Base-by-base conservation (phyloP, 2,329 filamentous ascomycete genomes). In the Fusarium bactridioides region DNA sequence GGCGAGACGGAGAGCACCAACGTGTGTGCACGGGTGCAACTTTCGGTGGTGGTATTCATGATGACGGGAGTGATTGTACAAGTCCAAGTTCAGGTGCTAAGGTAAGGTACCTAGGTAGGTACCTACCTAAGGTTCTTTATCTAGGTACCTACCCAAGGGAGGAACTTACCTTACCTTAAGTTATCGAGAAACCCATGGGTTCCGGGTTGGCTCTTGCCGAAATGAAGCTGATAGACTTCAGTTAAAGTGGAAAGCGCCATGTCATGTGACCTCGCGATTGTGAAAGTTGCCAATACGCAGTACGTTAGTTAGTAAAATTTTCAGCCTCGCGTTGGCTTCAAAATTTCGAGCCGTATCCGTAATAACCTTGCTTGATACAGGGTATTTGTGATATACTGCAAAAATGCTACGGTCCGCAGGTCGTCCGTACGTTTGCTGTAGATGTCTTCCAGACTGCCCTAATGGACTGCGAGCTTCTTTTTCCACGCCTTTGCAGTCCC, bases 391-490 rank as follows among this genome's bases (percentile, higher is more conserved):
- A 54, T n/a, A 51, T 40, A 27, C 60, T 31, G 27, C 56, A 64
- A 71, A 60, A 31, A 84, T 81, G 78, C 69, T 83, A 59, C 76
- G 75, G 57, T 74, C 69, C 31, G 71, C 80, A 47, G 72, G 72
- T 53, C 74, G 69, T 29, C 76, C 77, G n/a, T 80, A 79, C 60
- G 69, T 81, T 33, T 82, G 81, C 64, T 77, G 79, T 76, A 77
- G 74, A 62, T 84, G 80, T 60, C 62, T 81, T 38, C 60, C 72
- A 6, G 73, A 76, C n/a, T 43, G 57, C 23, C 61, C 60, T 21
- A 72, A 68, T 67, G 58, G 56, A 35, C 19, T 67, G 11, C 61
- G 53, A 12, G 43, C 62, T 7, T 67, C 62, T 4, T 44, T 62
- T 16, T 43, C 54, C 21, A 51, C 53, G 5, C 53, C 61, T 23